Base-by-base conservation (phyloP, 2,329 filamentous ascomycete species). In the Cytospora leucostoma region DNA sequence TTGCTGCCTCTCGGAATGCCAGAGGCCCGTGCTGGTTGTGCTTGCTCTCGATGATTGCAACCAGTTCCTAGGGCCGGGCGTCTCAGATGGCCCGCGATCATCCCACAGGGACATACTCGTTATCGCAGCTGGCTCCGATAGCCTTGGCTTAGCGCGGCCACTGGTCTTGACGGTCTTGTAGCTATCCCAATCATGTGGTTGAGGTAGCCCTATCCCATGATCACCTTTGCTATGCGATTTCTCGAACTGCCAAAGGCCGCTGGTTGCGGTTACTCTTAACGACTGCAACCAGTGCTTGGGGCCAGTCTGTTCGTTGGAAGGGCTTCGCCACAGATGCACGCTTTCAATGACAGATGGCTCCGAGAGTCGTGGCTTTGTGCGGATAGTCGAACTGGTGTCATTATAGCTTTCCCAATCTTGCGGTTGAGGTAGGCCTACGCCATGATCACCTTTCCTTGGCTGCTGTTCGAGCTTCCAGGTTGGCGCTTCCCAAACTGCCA, bases 331-430 rank as follows among this genome's bases (percentile, higher is more conserved):
- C 49, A 80, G 67, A 6, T 72, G 63, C 17, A 68, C 70, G 67
- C 76, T 79, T 65, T 77, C 71, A 40, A 80, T 71, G 15, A 68
- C 61, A 17, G 68, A 64, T 13, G 72, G 68, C 53, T 74, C 71
- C 11, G 71, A 65, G 37, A 67, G 67, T 38, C 70, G 72, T 12
- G 70, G 67, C 55, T 73, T 71, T 13, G 71, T 63, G 59, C 75
- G 76, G 3, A 64, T 59, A 38, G 70, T 70, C 19, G 66, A 68
- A 27, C 69, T 63, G 21, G 70, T 64, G 10, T 67, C 67, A 47
- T 74, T 68, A 61, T 78, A 78, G 47, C 66, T 66, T 47, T 71
- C 70, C 78, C 77, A 79, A n/a, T 70, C 68, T 62, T 77, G 75
- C 17, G 76, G 77, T 66, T 80, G 75, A 27, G 74, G 71, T 8